These are phyloP conservation scores for Dioscorea zingiberensis DNA, from an alignment of 106 monocot genomes.

Conservation along the genomic window DNA sequence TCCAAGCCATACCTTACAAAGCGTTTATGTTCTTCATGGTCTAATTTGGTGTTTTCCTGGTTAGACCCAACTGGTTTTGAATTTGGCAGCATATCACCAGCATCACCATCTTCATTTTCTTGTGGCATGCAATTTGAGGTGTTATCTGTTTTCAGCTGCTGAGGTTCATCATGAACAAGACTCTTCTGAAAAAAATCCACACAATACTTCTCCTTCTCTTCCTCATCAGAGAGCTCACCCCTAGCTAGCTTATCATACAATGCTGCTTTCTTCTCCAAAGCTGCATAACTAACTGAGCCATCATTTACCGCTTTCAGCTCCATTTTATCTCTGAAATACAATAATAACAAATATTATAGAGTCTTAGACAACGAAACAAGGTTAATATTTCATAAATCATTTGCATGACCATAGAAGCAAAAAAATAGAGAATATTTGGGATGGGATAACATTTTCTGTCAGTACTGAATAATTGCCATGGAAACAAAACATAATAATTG, in stretches of 20 bases:
- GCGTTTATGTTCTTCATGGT: constrained; percentile 74
- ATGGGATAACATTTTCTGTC: no score
- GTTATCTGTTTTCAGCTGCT: constrained; percentile 16
- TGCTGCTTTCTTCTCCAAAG: constrained; percentile 86
- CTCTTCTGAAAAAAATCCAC: constrained; percentile 88
- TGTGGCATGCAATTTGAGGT: not conserved
- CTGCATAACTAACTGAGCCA: constrained; percentile 84
- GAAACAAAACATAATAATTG: no score
- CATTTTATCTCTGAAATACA: constrained; percentile 65
- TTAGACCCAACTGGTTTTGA: constrained; percentile 47
- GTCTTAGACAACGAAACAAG: not conserved
- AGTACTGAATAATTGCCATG: no score
- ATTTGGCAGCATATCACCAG: constrained; percentile 20
- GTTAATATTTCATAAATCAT: no score
- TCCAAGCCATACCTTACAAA: constrained; percentile 66
- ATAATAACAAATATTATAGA: not conserved
- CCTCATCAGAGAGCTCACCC: constrained; percentile 91
- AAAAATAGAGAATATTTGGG: no score
- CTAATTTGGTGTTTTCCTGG: constrained; percentile 28
- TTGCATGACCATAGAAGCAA: no score
- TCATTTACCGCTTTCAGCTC: constrained; percentile 84
- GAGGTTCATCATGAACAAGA: constrained; percentile 29
- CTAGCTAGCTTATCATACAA: constrained; percentile 84
- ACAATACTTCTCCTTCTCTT: constrained; percentile 86
- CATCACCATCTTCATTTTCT: constrained; percentile 28